Conservation (phyloP, 1,284 basidiomycete genomes). For the Ganoderma boninense region DNA sequence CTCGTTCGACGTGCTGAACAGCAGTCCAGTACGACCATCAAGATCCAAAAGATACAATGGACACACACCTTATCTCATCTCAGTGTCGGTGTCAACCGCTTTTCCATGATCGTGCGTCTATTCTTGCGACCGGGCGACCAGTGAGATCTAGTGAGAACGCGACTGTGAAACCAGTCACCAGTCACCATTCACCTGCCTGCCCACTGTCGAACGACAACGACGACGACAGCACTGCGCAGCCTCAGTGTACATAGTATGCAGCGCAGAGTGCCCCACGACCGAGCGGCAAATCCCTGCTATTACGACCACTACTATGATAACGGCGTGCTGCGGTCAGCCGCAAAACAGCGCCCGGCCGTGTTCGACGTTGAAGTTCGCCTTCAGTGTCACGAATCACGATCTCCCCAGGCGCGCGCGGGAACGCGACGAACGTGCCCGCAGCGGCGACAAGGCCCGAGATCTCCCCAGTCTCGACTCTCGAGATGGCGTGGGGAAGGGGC, state of each 20-base stretch:
- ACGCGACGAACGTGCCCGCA: neutral
- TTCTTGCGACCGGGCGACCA: neutral
- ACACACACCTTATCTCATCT: neutral
- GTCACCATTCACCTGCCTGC: neutral
- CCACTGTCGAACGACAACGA: neutral
- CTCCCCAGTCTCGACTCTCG: neutral
- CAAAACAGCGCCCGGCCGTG: neutral
- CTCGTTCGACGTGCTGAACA: neutral
- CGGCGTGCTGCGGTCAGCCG: neutral
- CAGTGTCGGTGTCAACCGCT: neutral
- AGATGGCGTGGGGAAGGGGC: neutral
- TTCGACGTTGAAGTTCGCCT: neutral
- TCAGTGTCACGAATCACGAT: too few species aligned
- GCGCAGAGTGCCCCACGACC: slow-evolving; percentile 3
- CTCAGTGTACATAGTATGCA: too few species aligned
- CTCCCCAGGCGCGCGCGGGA: neutral
- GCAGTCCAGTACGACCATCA: neutral
- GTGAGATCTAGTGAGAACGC: neutral
- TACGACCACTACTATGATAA: slow-evolving; percentile 3
- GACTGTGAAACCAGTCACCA: neutral
- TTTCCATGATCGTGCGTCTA: neutral
- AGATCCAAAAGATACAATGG: neutral
- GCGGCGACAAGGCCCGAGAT: neutral
- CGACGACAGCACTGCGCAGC: too few species aligned
- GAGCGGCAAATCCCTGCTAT: neutral